Evolutionary conservation across 1,139 yeast species (phyloP), one percentile per base, ranked within the genome.

Genomic region (Geotrichum aggregatum): DNA sequence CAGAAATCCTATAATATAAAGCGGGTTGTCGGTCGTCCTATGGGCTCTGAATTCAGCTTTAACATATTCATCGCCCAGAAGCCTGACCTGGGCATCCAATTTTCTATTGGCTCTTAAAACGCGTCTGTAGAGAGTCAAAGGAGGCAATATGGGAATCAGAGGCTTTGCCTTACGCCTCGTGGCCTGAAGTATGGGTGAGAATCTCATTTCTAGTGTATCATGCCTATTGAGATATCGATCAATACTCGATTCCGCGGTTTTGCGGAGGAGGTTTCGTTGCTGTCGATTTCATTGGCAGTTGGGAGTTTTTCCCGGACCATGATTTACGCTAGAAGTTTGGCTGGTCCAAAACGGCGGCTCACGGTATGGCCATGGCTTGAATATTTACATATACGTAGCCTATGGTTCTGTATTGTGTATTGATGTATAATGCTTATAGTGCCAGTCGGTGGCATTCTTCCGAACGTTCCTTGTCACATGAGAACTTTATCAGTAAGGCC

Each of bases 31-130:
- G 13, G 84, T 77, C 47, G 73, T 70, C 58, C 81, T 79, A 70
- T 94, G 98, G n/a, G 92, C 84, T 60, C 82, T 81, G 73, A 92
- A 92, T 69, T 92, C 98, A 26, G 84, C 79, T 65, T 83, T 87
- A 52, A 92, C 96, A 68, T 92, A 92, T 60, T 81, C 78, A 67
- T 92, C 97, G 3, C 98, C 98, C 34, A 92, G 75, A 44, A 82
- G 76, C 53, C 95, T 75, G 59, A 86, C 84, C 51, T 83, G 82
- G 2, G 71, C 67, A 13, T 60, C 59, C 36, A 91, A 72, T 54
- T 71, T 73, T 30, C 76, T 68, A 66, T 92, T 98, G 1, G 96
- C 91, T 52, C 97, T 74, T 54, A 94, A 74, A 43, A 92, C 82
- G 16, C 84, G 77, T 52, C 87, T 76, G 71, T 87, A 92, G 39